These are phyloP conservation scores for Halenospora varia DNA, from an alignment of 495 filamentous ascomycete genomes.

Conservation along the genomic window DNA sequence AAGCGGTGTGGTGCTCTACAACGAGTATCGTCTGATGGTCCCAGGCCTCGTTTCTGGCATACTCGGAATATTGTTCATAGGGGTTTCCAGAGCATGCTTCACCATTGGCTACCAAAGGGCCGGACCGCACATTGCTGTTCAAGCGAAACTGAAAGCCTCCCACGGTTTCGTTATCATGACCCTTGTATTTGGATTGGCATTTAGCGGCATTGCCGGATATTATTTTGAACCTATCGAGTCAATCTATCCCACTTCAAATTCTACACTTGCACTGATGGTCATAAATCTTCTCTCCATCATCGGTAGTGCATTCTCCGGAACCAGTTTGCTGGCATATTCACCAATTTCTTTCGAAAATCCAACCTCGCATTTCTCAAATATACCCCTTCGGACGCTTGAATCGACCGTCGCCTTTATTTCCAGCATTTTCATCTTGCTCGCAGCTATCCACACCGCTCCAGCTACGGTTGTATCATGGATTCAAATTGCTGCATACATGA, in stretches of 20 bases:
- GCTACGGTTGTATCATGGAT: not conserved
- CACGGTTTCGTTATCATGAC: slow-evolving; percentile 25
- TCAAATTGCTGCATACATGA: slow-evolving; percentile 7
- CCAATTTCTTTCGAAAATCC: slow-evolving; percentile 4
- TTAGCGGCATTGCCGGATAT: not conserved
- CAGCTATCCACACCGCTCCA: not conserved
- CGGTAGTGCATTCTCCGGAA: not conserved
- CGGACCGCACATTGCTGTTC: not conserved
- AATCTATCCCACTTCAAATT: not conserved
- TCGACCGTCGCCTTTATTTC: slow-evolving; percentile 3
- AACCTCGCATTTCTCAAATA: not conserved
- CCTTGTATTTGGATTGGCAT: slow-evolving; percentile 22
- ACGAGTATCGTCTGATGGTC: slow-evolving; percentile 20
- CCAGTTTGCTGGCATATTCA: slow-evolving; percentile 3
- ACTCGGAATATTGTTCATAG: slow-evolving; percentile 9
- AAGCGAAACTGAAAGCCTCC: not conserved
- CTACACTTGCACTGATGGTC: not conserved
- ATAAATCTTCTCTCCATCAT: not conserved
- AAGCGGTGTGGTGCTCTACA: slow-evolving; percentile 5
- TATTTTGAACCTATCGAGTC: not conserved
- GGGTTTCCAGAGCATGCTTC: slow-evolving; percentile 9
- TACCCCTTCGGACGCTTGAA: not conserved
- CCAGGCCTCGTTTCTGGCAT: slow-evolving; percentile 12
- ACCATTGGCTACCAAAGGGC: slow-evolving; percentile 5
- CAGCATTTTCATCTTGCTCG: slow-evolving; percentile 6